Base-by-base conservation (phyloP, 768 basidiomycete genomes). In the Pisolithus albus region DNA sequence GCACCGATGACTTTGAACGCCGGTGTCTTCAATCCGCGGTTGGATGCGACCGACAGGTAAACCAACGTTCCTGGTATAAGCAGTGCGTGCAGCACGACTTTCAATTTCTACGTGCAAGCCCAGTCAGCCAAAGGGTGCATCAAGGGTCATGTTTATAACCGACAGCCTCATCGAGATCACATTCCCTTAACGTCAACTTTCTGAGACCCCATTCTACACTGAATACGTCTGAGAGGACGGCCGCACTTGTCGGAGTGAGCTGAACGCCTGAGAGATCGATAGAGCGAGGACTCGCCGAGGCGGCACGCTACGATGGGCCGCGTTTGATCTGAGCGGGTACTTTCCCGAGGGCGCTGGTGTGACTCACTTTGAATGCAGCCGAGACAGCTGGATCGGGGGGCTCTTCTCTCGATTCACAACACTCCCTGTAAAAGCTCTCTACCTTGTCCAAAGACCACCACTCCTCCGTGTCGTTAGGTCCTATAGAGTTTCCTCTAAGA, bases 151-250 rank as follows among this genome's bases (percentile, higher is more conserved):
- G 48, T 21, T 41, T 41, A 23, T 23, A 40, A 64, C 51, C 5
- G 68, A 92, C 92, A 52, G 78, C 75, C 47, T 92, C 88, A 56
- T 93, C 91, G 19, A 98, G 67, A 58, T 93, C 83, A 60, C 93
- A 97, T 64, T 88, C 87, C 39, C 89, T 82, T 50, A 96, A 78
- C 0, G 87, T 83, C 19, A 95, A 72, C 60, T 92, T 94, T 24
- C 86, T 75, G 18, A 96, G 71, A 0, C 93, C 94, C 88, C 93
- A 97, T 67, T 97, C 92, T 52, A 96, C 85, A 7, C 83, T 81
- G 56, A 98, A 83, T 13, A 96, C 82, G 67, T 98, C 95, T 0
- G 95, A 86, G 16, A 99, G 76, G 16, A 92, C 83, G 11, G 85
- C 83, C 0, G 91, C 86, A 0, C 81, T 75, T 2, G 82, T 76